A percentile compares a stretch with the other conserved stretches of the same genome.
Evolutionary conservation across 1,284 basidiomycete species (phyloP).

Genomic region (Ceratobasidium sp.): DNA sequence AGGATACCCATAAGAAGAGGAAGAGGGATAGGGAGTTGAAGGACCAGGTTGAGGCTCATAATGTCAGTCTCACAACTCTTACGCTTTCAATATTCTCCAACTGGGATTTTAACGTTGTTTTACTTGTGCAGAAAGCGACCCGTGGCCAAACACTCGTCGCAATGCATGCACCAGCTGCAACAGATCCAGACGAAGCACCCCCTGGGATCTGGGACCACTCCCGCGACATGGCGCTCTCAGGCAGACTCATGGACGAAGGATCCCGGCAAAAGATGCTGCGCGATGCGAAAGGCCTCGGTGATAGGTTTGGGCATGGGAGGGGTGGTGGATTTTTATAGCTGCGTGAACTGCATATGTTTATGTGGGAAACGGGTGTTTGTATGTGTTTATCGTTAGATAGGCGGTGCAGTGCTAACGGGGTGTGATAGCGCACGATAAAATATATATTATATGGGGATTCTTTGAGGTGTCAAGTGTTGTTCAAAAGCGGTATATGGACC

Average conservation of each 20-base stretch:
- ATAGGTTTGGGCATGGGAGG: slow-evolving; percentile 73
- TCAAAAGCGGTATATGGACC: no score
- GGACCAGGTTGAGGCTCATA: slow-evolving; percentile 79
- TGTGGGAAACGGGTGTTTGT: no score
- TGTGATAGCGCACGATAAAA: no score
- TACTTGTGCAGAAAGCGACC: slow-evolving; percentile 63
- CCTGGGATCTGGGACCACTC: slow-evolving; percentile 87
- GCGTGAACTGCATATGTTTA: not conserved
- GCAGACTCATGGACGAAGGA: slow-evolving; percentile 84
- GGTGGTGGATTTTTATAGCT: slow-evolving; percentile 53
- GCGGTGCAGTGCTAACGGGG: no score
- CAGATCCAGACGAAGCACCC: slow-evolving; percentile 63
- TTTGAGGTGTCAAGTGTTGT: no score
- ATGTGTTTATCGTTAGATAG: no score
- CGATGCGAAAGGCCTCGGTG: slow-evolving; percentile 80
- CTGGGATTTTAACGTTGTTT: not conserved
- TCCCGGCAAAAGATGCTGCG: slow-evolving; percentile 78
- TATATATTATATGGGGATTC: no score
- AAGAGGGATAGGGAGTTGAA: slow-evolving; percentile 74
- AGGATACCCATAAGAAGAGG: slow-evolving; percentile 63
- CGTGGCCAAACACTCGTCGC: slow-evolving; percentile 77
- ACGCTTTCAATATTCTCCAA: slow-evolving; percentile 8
- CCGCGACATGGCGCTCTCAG: slow-evolving; percentile 85
- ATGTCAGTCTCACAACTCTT: slow-evolving; percentile 62
- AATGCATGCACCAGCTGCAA: slow-evolving; percentile 61